These are phyloP conservation scores for Sequoiadendron giganteum DNA, from an alignment of 75 land plant genomes.

Conservation along the genomic window DNA sequence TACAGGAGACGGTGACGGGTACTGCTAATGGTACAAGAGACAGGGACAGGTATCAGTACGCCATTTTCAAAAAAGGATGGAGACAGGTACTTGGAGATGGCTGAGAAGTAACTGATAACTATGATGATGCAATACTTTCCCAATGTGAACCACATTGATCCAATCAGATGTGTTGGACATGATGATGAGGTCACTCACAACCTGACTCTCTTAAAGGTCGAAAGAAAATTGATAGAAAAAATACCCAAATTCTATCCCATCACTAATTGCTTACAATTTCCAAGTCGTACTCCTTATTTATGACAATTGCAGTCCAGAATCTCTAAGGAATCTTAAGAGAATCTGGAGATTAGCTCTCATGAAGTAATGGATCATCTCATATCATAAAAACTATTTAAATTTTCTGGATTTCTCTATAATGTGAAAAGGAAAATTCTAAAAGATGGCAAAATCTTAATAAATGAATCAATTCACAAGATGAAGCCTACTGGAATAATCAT, in stretches of 20 bases:
- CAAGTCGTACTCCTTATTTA: not conserved
- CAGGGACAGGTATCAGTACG: too few relatives aligned
- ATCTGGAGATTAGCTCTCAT: not conserved
- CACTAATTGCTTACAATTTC: not conserved
- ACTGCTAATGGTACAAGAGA: too few relatives aligned
- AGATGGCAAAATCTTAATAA: not conserved
- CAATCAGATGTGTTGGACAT: not conserved
- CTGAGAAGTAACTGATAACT: not conserved
- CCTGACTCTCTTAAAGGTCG: not conserved
- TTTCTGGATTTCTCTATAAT: not conserved
- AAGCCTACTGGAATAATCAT: not conserved
- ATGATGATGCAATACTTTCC: not conserved
- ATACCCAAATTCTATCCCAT: not conserved
- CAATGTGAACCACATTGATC: not conserved
- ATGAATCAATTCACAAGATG: not conserved
- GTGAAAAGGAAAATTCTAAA: not conserved
- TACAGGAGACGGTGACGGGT: too few relatives aligned
- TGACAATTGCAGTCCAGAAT: not conserved
- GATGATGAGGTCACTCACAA: not conserved
- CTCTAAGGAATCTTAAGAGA: not conserved
- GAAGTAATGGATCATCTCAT: not conserved
- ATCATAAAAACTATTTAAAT: not conserved
- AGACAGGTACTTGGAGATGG: not conserved
- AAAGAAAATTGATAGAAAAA: not conserved
- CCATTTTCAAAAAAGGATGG: too few relatives aligned